Base-by-base conservation (phyloP, 345 rosid species). In the Aegle marmelos region DNA sequence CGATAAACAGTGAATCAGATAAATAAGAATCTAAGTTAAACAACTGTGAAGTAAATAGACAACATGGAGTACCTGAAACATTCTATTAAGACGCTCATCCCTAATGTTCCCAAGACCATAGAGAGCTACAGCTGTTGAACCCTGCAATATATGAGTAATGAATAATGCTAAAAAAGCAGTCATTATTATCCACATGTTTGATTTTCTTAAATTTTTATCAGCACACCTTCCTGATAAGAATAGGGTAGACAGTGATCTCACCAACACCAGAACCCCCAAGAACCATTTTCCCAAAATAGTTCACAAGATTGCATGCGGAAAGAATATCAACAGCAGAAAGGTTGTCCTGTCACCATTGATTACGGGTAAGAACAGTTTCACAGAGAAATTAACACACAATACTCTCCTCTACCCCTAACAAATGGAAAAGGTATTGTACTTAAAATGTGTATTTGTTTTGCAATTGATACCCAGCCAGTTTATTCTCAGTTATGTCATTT, bases 241-340 rank as follows among this genome's bases (percentile, higher is more conserved):
- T 95, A 75, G 99, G 99, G 79, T 80, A 79, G 78, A 95, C 85
- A 34, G 97, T 87, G 79, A 95, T 95, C 89, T 95, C 94, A 76
- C 99, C 99, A 88, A 94, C 99, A 74, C 98, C 98, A 59, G 99
- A 95, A 83, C 99, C 99, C 80, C 94, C 98, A 81, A 95, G 99
- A 85, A 85, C 93, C 99, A 94, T 95, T 87, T 95, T 95, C 78
- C 99, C 99, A 79, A 95, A 95, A 78, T 95, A 94, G 77, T 95
- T 95, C 80, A 95, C 91, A 66, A 95, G 99, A 89, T 95, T 95
- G 91, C 98, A 92, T 22, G 98, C 89, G 17, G 99, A 95, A 73
- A 95, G 94, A 61, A 95, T 95, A 81, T 95, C 98, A 58, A 95
- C 89, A 2, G 99, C 97, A 73, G 99, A 95, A 80, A 95, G 97